Evolutionary conservation across 2,329 filamentous ascomycete species (phyloP).

Genomic region (Botrytis squamosa): DNA sequence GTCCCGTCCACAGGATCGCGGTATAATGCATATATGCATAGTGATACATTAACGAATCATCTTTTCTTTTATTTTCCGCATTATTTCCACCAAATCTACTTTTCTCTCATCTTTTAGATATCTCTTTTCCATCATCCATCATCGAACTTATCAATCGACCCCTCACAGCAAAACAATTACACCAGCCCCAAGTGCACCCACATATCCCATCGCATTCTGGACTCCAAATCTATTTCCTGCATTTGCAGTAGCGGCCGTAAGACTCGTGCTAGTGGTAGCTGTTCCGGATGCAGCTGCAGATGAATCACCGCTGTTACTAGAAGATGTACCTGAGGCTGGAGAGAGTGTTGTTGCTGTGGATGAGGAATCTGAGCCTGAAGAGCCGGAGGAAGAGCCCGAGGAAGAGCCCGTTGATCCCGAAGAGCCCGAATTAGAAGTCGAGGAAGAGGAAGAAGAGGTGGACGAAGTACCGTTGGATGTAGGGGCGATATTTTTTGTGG

Average conservation of each 20-base stretch:
- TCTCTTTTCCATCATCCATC: neutral
- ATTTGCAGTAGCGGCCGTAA: slow-evolving; percentile 4
- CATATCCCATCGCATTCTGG: neutral
- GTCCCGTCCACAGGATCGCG: slow-evolving; percentile 9
- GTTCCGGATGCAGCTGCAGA: neutral
- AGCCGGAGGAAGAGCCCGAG: slow-evolving; percentile 1
- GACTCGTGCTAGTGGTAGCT: slow-evolving; percentile 16
- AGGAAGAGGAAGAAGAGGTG: slow-evolving; percentile 9
- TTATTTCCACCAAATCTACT: neutral
- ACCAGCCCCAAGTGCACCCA: slow-evolving; percentile 6
- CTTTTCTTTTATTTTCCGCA: neutral
- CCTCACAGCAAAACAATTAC: slow-evolving; percentile 5
- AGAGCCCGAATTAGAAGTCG: slow-evolving; percentile 4
- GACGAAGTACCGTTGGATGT: slow-evolving; percentile 17
- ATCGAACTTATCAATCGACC: neutral
- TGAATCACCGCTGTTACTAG: neutral
- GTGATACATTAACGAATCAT: slow-evolving; percentile 7
- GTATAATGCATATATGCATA: slow-evolving; percentile 13
- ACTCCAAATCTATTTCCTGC: neutral
- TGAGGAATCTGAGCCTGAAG: slow-evolving; percentile 2
- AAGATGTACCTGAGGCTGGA: neutral
- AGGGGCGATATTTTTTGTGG: slow-evolving; percentile 44
- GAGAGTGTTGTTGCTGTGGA: neutral
- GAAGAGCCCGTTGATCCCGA: slow-evolving; percentile 2
- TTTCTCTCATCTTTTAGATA: neutral